Conservation (phyloP, 805 yeast species). For the Scheffersomyces spartinae region DNA sequence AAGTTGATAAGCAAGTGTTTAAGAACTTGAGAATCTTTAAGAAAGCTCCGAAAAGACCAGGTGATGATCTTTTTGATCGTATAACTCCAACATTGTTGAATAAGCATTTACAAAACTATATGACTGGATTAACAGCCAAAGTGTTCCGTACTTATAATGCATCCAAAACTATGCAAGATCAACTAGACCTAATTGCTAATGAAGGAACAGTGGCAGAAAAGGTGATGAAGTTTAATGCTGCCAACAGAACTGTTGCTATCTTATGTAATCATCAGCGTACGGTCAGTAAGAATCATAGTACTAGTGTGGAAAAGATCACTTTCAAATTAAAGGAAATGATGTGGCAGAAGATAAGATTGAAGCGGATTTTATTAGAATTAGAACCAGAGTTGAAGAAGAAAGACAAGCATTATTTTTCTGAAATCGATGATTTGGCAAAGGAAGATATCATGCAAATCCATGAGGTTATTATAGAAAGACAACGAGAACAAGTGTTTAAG, state of each 20-base stretch:
- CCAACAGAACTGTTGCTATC: constrained; percentile 90
- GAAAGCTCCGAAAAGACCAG: constrained; percentile 78
- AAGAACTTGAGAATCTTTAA: constrained; percentile 81
- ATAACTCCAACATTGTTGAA: constrained; percentile 75
- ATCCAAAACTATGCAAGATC: constrained; percentile 94
- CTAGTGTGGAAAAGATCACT: constrained; percentile 64
- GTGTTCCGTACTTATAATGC: constrained; percentile 97
- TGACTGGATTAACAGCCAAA: constrained; percentile 91
- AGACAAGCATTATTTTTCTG: constrained; percentile 50
- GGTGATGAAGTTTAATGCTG: constrained; percentile 82
- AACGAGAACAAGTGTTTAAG: constrained; percentile 49
- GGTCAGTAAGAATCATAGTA: constrained; percentile 75
- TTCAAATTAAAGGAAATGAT: constrained; percentile 69
- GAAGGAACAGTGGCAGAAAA: constrained; percentile 84
- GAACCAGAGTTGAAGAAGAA: constrained; percentile 42
- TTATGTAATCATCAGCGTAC: constrained; percentile 96
- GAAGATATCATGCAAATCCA: constrained; percentile 56
- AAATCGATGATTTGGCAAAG: constrained; percentile 51
- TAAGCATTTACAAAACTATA: constrained; percentile 77
- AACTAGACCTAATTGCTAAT: constrained; percentile 72
- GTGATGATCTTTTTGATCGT: constrained; percentile 88
- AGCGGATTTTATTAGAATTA: constrained; percentile 55
- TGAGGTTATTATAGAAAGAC: constrained; percentile 48
- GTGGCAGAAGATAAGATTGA: constrained; percentile 73
- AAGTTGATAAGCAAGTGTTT: constrained; percentile 85